Evolutionary conservation across 768 basidiomycete genomes (phyloP).

Genomic region (Dentipellis sp.): DNA sequence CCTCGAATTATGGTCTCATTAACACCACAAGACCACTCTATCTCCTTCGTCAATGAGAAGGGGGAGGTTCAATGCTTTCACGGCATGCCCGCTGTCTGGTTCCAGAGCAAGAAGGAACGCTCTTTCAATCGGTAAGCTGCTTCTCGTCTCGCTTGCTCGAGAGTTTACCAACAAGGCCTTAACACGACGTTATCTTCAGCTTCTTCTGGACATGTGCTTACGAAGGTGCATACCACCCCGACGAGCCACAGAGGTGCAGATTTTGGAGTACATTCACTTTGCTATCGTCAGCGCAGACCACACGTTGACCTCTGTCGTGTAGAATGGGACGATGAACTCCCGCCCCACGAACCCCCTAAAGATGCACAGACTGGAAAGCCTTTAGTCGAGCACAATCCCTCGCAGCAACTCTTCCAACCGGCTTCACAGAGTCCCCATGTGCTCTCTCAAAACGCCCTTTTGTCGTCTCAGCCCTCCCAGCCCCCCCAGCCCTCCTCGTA

Average conservation of each 20-base stretch:
- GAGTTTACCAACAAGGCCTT: neutral
- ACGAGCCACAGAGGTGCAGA: constrained; percentile 19
- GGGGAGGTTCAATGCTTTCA: constrained; percentile 23
- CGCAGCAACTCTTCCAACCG: neutral
- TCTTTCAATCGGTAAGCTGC: constrained; percentile 29
- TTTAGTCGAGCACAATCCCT: neutral
- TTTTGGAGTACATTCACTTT: constrained; percentile 28
- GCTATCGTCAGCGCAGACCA: neutral
- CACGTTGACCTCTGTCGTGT: neutral
- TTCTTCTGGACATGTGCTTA: constrained; percentile 31
- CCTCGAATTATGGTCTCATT: too few relatives aligned
- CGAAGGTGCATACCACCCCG: constrained; percentile 22
- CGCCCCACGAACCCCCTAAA: neutral
- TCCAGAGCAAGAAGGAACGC: constrained; percentile 20
- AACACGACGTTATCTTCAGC: constrained; percentile 12
- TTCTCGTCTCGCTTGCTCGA: neutral
- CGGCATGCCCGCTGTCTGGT: constrained; percentile 10
- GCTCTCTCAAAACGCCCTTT: neutral
- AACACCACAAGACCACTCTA: neutral
- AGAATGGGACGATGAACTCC: constrained; percentile 26
- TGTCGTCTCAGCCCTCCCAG: neutral
- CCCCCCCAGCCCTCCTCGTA: neutral
- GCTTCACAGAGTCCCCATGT: neutral
- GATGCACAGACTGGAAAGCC: neutral
- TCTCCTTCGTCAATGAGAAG: constrained; percentile 25